Conservation (phyloP, 78 protist genomes). For the Dictyostelium purpureum region DNA sequence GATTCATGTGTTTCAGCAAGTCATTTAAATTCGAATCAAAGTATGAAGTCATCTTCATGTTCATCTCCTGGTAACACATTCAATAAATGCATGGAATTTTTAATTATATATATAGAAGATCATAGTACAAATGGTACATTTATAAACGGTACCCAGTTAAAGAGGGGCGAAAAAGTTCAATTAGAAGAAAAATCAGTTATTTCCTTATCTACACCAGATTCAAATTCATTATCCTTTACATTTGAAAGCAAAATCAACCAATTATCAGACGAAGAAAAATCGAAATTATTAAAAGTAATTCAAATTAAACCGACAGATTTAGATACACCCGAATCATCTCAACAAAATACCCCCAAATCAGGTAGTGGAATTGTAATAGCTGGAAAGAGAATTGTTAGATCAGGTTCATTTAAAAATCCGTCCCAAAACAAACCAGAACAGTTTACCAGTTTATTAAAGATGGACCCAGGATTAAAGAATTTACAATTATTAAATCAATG, state of each 20-base stretch:
- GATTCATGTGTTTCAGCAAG: neutral
- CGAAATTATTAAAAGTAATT: neutral
- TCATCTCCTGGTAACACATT: neutral
- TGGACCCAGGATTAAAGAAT: slow-evolving; percentile 8
- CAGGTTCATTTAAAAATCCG: neutral
- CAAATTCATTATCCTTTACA: neutral
- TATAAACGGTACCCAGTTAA: neutral
- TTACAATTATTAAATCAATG: neutral
- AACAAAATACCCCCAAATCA: neutral
- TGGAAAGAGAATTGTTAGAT: neutral
- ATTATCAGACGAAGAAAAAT: neutral
- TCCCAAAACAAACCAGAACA: slow-evolving; percentile 5
- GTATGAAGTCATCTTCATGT: neutral
- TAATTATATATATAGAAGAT: slow-evolving; percentile 27
- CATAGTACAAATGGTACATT: slow-evolving; percentile 41
- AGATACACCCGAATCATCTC: too few relatives aligned
- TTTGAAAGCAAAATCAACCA: neutral
- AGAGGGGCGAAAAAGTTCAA: neutral
- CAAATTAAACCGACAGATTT: neutral
- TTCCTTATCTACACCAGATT: neutral
- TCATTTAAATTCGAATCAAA: neutral
- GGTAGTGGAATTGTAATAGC: neutral
- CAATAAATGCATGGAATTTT: slow-evolving; percentile 16
- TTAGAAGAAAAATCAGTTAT: slow-evolving; percentile 36
- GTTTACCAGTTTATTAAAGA: neutral